Percentiles rank a stretch among this genome's conserved stretches.
Evolutionary conservation across 768 basidiomycete genomes (phyloP).

Genomic region (Termitomyces sp.): DNA sequence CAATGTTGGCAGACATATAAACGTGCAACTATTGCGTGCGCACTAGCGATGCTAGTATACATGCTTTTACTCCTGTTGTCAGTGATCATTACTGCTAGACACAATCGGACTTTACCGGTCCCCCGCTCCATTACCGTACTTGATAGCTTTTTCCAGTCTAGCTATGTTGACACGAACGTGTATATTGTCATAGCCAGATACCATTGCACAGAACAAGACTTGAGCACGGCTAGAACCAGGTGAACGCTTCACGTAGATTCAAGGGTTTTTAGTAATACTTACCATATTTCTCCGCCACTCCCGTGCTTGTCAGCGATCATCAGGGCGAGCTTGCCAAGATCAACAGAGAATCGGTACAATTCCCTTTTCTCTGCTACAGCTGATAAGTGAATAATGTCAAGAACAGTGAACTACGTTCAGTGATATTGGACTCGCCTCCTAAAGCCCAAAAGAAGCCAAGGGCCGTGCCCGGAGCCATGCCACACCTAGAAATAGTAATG

Average conservation of each 20-base stretch:
- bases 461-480: constrained; percentile 65
- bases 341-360: constrained; percentile 61
- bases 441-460: constrained; percentile 72
- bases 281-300: constrained; percentile 66
- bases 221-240: constrained; percentile 45
- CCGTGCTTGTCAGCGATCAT: constrained; percentile 65
- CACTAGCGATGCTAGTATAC: constrained; percentile 56
- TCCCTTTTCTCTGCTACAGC: constrained; percentile 59
- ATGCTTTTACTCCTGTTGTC: constrained; percentile 31
- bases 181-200: constrained; percentile 62
- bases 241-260: not conserved
- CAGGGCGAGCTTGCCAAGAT: constrained; percentile 62
- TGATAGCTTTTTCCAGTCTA: constrained; percentile 56
- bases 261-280: not conserved
- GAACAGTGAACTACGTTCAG: not conserved
- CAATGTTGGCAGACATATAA: constrained; percentile 60
- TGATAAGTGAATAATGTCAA: constrained; percentile 16
- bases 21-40: constrained; percentile 48
- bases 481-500: constrained; percentile 36
- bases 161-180: constrained; percentile 60
- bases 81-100: not conserved
- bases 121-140: constrained; percentile 62
- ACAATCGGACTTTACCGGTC: constrained; percentile 41
- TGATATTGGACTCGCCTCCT: constrained; percentile 34
- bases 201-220: constrained; percentile 56